These are phyloP conservation scores for Andrographis paniculata DNA, from an alignment of 305 asterid species.

Conservation along the genomic window DNA sequence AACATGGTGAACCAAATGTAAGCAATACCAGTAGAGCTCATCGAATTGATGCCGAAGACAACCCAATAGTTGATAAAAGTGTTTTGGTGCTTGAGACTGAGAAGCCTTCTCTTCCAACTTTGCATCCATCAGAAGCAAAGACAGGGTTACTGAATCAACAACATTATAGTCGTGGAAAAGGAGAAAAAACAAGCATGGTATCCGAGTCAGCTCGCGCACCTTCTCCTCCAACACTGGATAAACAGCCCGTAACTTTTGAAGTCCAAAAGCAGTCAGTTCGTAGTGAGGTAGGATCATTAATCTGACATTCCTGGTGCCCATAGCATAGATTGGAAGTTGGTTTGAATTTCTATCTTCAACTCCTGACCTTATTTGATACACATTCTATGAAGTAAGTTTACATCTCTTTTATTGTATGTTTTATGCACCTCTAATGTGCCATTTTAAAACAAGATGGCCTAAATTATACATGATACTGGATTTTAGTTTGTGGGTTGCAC, in stretches of 20 bases:
- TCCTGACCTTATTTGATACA: conserved; percentile 9
- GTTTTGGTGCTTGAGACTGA: conserved; percentile 71
- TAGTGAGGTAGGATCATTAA: conserved; percentile 39
- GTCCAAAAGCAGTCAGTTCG: conserved; percentile 29
- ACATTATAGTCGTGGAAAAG: conserved; percentile 21
- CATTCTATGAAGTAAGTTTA: too few species aligned
- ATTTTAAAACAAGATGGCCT: too few species aligned
- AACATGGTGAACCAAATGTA: conserved; percentile 30
- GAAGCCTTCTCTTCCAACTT: conserved; percentile 43
- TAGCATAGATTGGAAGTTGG: conserved; percentile 8
- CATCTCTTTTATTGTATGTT: too few species aligned
- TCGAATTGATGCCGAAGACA: conserved; percentile 56
- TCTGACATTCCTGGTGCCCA: conserved; percentile 3
- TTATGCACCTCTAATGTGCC: too few species aligned
- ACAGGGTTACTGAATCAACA: conserved; percentile 20
- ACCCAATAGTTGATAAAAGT: conserved; percentile 68
- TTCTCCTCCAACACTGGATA: conserved; percentile 20
- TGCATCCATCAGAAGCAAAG: conserved; percentile 31
- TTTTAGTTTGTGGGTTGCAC: conserved; percentile 12
- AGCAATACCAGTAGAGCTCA: conserved; percentile 24
- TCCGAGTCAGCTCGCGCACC: conserved; percentile 28
- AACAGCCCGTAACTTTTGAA: conserved; percentile 15
- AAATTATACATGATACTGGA: too few species aligned
- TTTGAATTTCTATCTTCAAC: background rate
- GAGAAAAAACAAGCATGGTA: conserved; percentile 24